Conservation (phyloP, 2,329 filamentous ascomycete species). For the Neofusicoccum kwambonambiense region DNA sequence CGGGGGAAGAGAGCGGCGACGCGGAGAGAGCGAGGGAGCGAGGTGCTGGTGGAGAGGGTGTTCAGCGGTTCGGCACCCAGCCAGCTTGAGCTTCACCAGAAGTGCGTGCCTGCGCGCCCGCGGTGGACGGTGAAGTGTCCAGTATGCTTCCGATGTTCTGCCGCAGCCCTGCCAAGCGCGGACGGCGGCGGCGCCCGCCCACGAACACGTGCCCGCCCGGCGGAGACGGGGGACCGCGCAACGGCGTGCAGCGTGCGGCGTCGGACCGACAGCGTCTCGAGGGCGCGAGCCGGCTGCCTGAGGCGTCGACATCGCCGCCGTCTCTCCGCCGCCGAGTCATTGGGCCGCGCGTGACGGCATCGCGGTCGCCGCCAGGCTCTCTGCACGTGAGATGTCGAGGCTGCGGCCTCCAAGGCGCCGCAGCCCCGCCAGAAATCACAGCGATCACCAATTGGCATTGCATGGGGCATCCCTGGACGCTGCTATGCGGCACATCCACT, state of each 20-base stretch:
- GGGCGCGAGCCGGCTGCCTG: not conserved
- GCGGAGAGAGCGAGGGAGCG: not conserved
- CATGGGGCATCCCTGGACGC: conserved; percentile 5
- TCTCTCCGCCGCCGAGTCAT: not conserved
- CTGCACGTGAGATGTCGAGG: conserved; percentile 1
- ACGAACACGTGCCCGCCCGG: not conserved
- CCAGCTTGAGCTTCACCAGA: conserved; percentile 11
- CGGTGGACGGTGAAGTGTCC: conserved; percentile 15
- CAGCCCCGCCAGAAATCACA: conserved; percentile 11
- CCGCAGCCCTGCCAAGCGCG: conserved; percentile 7
- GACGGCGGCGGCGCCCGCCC: not conserved
- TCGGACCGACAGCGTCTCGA: not conserved
- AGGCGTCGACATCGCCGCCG: not conserved
- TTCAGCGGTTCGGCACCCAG: not conserved
- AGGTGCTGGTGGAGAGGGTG: not conserved
- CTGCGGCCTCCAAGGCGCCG: not conserved
- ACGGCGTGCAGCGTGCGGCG: no score
- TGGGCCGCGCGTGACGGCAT: conserved; percentile 5
- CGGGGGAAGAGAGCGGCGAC: not conserved
- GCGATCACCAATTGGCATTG: not conserved
- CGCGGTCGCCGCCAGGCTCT: not conserved
- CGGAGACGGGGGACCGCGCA: not conserved
- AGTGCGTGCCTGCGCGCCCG: conserved; percentile 3
- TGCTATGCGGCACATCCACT: conserved; percentile 2
- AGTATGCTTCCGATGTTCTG: conserved; percentile 2